Base-by-base conservation (phyloP, 768 basidiomycete species). In the Candolleomyces aberdarensis region DNA sequence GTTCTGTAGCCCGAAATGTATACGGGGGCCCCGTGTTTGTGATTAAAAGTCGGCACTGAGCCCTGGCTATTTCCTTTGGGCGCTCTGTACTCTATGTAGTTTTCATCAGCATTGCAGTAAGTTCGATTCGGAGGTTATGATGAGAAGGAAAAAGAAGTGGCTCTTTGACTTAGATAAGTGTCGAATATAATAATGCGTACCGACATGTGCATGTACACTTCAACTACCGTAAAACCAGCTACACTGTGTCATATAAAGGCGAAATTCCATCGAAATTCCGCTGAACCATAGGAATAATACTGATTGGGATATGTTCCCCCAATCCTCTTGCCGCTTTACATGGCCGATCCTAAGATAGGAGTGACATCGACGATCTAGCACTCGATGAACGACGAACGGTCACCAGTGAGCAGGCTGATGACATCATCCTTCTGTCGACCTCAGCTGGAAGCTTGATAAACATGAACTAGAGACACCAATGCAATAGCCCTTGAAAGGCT, bases 281-380 rank as follows among this genome's bases (percentile, higher is more conserved):
- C 31, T 69, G 70, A 1, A 58, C 53, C 6, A 63, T 68, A 10
- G 71, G 72, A n/a, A 60, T 71, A 3, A 60, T 73, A 10, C 70
- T 65, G 3, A 70, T 70, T 1, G 71, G 72, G 60, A 64, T 69
- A 8, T 63, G 63, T 0, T 73, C 71, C 2, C 72, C 70, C n/a
- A 3, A 59, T 62, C 3, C 63, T 71, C 13, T 73, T 70, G 69
- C 71, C 62, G 49, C 36, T 72, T 5, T 70, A 67, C 61, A 59
- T 72, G 41, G 61, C 67, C 0, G 71, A 69, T 59, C 44, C 69
- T 8, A 41, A 36, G 19, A 43, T 70, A 6, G 50, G 0, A 13
- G 40, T 10, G 61, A 68, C 56, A 8, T 19, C 7, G 63, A 65
- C 43, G 67, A 71, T 58, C 41, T 69, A 15, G 17, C 41, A 2